Base-by-base conservation (phyloP, 2,329 filamentous ascomycete genomes). In the Trichoderma sp. region DNA sequence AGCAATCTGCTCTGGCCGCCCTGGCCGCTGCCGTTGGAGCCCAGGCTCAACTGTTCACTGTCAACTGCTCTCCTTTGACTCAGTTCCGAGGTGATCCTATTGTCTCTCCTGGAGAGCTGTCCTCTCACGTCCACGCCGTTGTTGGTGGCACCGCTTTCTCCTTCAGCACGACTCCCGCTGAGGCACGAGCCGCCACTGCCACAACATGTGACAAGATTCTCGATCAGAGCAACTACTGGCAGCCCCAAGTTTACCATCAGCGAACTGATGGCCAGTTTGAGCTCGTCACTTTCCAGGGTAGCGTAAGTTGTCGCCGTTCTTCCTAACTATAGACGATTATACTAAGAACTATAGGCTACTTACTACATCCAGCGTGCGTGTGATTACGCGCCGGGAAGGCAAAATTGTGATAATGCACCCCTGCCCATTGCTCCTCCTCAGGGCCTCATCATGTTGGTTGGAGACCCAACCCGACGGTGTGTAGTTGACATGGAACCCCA, bases 141-240 rank as follows among this genome's bases (percentile, higher is more conserved):
- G 85, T 87, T 76, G 89, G 89, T 16, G 89, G 88, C 24, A 88
- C 86, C 71, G 87, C 83, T 8, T 91, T 91, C 75, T 81, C 83
- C 52, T 83, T 86, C 70, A 79, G 77, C 33, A 86, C 88, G 82
- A 80, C 79, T 67, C 89, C 85, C 74, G 79, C 82, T 10, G 79
- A 83, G 43, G 85, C 86, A n/a, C 80, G 82, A 68, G 76, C 77
- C 29, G 85, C 87, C 1, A 83, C 83, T 13, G 92, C 90, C 77
- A 89, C 89, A 1, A 89, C 89, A 4, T 92, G 90, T 77, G 83
- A 83, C 40, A 88, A 89, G 68, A 82, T 83, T 33, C 80, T 87
- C 71, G 89, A 92, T 76, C 80, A 86, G 69, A 90, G 86, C 68
- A 90, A 88, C 74, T 92, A 92, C 79, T 92, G 90, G 90, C 87